A percentile compares a stretch with the other conserved stretches of the same genome.
Evolutionary conservation across 1,284 basidiomycete genomes (phyloP).

Genomic region (Fomitopsis pinicola): DNA sequence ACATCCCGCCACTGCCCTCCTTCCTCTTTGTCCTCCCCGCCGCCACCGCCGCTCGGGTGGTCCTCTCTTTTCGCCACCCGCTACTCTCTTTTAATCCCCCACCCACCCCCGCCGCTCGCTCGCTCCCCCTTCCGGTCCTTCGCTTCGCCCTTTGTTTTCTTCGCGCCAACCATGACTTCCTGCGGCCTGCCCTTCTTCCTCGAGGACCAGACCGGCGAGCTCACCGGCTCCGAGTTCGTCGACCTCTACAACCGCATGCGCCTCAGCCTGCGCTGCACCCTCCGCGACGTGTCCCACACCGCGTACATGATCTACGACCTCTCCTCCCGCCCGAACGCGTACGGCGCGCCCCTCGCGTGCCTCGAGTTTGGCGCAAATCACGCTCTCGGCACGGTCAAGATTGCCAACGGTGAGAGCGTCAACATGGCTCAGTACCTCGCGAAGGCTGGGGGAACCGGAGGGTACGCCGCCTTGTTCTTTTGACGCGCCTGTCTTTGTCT

Average conservation of each 20-base stretch:
- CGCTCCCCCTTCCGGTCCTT: not conserved
- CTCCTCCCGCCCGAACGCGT: conserved; percentile 17
- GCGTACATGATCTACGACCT: conserved; percentile 52
- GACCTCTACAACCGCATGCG: conserved; percentile 60
- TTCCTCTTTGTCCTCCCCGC: not conserved
- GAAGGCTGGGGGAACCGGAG: conserved; percentile 35
- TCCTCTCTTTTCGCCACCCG: not conserved
- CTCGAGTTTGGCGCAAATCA: conserved; percentile 48
- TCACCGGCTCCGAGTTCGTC: conserved; percentile 50
- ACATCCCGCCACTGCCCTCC: not conserved
- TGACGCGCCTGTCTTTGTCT: not conserved
- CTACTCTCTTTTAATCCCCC: not conserved
- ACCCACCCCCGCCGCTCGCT: not conserved
- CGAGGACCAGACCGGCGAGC: conserved; percentile 52
- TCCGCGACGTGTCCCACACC: conserved; percentile 33
- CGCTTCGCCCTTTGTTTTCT: not conserved
- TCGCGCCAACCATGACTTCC: conserved; percentile 31
- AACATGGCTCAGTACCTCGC: conserved; percentile 49
- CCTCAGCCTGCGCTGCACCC: conserved; percentile 45
- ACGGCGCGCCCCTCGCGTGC: conserved; percentile 36
- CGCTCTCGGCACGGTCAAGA: conserved; percentile 47
- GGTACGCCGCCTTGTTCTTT: conserved; percentile 27
- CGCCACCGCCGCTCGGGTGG: not conserved
- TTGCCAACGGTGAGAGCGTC: conserved; percentile 32
- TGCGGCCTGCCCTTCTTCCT: conserved; percentile 58